A percentile compares a stretch with the other conserved stretches of the same genome.
Conservation (phyloP, 2,329 filamentous ascomycete species). For the Pseudomassariella vexata region DNA sequence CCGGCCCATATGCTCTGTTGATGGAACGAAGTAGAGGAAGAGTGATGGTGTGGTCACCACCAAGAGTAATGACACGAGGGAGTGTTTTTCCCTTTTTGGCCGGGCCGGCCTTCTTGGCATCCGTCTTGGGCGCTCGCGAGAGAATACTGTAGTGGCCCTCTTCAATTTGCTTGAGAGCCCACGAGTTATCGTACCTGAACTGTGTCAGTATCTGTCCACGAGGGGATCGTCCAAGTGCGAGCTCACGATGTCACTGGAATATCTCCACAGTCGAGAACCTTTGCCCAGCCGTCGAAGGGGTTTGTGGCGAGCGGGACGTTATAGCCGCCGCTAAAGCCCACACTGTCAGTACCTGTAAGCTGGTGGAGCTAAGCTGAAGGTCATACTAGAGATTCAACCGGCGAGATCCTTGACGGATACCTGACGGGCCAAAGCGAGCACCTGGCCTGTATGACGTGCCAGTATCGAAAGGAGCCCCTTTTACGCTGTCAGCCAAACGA, state of each 20-base stretch:
- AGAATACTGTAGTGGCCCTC: conserved; percentile 75
- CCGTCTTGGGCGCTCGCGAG: conserved; percentile 63
- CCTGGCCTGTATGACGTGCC: conserved; percentile 81
- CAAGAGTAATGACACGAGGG: conserved; percentile 74
- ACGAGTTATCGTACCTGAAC: conserved; percentile 73
- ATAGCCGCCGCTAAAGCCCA: conserved; percentile 65
- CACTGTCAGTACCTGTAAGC: conserved; percentile 7
- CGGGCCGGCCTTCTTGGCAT: conserved; percentile 57
- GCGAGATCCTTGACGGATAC: conserved; percentile 80
- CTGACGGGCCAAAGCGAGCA: conserved; percentile 77
- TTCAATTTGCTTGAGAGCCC: conserved; percentile 78
- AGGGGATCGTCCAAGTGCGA: not conserved
- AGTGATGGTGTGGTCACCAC: conserved; percentile 59
- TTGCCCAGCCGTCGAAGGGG: conserved; percentile 77
- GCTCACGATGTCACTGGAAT: conserved; percentile 77
- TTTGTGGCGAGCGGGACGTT: conserved; percentile 77
- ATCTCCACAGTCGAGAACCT: conserved; percentile 76
- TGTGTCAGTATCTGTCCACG: no score
- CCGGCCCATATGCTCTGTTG: conserved; percentile 54
- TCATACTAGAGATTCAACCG: conserved; percentile 82
- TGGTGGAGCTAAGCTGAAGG: no score
- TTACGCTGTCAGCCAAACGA: conserved; percentile 4
- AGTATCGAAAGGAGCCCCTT: conserved; percentile 78
- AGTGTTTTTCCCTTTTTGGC: conserved; percentile 70
- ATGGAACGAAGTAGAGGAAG: conserved; percentile 54